A percentile compares a stretch with the other conserved stretches of the same genome.
These are phyloP conservation scores for Nannizzia gypsea DNA, from an alignment of 2,329 filamentous ascomycete genomes.

Conservation along the genomic window DNA sequence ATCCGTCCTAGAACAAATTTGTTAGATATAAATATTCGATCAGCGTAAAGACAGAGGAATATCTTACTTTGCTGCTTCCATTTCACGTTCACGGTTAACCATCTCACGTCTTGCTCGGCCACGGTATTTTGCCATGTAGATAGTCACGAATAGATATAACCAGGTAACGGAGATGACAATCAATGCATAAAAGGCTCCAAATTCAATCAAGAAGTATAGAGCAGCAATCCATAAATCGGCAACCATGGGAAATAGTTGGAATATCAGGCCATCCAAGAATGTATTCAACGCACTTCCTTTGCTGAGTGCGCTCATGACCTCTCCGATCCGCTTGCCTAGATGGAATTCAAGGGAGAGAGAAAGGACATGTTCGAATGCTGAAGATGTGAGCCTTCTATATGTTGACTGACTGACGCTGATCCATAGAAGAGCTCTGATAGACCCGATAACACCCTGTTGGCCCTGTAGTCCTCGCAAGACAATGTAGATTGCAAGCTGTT, in stretches of 20 bases:
- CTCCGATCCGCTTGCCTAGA: constrained; percentile 41
- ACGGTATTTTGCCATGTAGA: constrained; percentile 41
- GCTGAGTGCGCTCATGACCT: constrained; percentile 40
- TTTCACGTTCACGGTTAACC: constrained; percentile 35
- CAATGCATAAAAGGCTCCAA: constrained; percentile 52
- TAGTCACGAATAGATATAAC: constrained; percentile 41
- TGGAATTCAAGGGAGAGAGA: constrained; percentile 41
- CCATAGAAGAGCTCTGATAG: constrained; percentile 36
- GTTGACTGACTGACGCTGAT: constrained; percentile 38
- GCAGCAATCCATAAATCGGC: constrained; percentile 50
- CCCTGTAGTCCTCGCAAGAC: constrained; percentile 38
- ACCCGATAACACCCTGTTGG: constrained; percentile 35
- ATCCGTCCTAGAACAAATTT: constrained; percentile 27
- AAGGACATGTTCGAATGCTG: constrained; percentile 40
- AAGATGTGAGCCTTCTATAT: constrained; percentile 34
- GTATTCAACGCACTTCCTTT: constrained; percentile 40
- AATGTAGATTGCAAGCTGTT: constrained; percentile 35
- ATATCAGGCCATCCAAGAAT: constrained; percentile 47
- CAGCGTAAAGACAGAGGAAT: too few species aligned
- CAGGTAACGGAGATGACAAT: constrained; percentile 45
- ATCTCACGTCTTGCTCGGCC: constrained; percentile 36
- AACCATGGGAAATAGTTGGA: constrained; percentile 48
- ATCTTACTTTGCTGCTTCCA: constrained; percentile 37
- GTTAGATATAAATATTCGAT: neutral
- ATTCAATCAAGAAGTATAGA: constrained; percentile 47